Evolutionary conservation across 257 asterid genomes (phyloP).

Genomic region (Handroanthus guayacan): DNA sequence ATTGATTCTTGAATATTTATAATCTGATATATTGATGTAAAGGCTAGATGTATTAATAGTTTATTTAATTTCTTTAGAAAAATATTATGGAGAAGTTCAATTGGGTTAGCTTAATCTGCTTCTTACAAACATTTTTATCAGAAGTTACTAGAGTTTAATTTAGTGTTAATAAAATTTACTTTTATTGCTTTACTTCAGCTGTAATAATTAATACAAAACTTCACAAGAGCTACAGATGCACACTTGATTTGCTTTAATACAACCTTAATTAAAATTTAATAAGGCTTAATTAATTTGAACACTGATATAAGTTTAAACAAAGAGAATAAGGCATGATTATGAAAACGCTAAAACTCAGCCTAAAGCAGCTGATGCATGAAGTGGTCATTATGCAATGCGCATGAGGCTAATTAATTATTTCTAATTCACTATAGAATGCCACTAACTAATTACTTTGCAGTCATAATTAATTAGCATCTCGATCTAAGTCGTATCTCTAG

Average conservation of each 20-base stretch:
- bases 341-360: constrained; percentile 23
- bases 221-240: neutral
- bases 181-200: constrained; percentile 12
- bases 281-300: constrained; percentile 26
- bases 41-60: too few species aligned
- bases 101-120: constrained; percentile 32
- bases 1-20: too few species aligned
- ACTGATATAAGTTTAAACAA: constrained; percentile 6
- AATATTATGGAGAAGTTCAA: neutral
- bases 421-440: neutral
- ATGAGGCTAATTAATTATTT: constrained; percentile 8
- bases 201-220: neutral
- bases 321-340: constrained; percentile 22
- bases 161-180: neutral
- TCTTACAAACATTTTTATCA: constrained; percentile 30
- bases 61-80: too few species aligned
- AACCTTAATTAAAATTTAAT: neutral
- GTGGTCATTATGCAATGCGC: neutral
- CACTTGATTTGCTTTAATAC: too few species aligned
- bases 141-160: constrained; percentile 22
- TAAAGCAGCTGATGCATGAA: constrained; percentile 21
- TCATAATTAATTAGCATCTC: neutral
- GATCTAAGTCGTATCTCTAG: neutral
- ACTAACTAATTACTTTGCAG: neutral
- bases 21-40: too few species aligned